Base-by-base conservation (phyloP, 169 alveolate genomes). In the Eimeria necatrix region DNA sequence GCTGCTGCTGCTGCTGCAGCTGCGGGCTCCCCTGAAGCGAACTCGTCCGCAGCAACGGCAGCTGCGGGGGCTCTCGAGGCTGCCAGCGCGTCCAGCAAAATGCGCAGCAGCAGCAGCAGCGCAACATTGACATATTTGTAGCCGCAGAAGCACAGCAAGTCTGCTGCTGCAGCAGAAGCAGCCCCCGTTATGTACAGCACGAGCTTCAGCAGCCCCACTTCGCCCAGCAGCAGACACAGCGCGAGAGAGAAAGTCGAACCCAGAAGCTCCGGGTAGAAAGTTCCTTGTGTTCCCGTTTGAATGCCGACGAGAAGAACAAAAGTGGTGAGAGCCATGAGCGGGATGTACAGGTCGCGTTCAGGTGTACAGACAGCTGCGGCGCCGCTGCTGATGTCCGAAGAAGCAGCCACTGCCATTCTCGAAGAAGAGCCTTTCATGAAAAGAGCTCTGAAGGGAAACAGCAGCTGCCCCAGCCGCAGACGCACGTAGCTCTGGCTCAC, bases 101-200 rank as follows among this genome's bases (percentile, higher is more conserved):
- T 22, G 52, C 93, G 93, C 20, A 87, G 46, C 49, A 61, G 64
- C 24, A 87, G 61, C 24, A 87, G 64, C 16, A 87, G 49, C 5
- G 76, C 85, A 73, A 89, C 51, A 71, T 89, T 51, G 10, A 71
- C 87, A 49, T 89, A 89, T 24, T 89, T 89, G 87, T 73, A 89
- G 24, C 94, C 94, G 87, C 94, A 89, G 87, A 71, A 89, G 61
- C 86, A 89, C n/a, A 89, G 56, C 7, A 89, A 52, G 46, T 89
- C 94, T 9, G 56, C 51, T 12, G 94, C 80, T 6, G 73, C 59
- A 9, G 80, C 87, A 49, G 74, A 32, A 14, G 80, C n/a, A n/a
- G 94, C 87, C 56, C 87, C 88, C 59, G 87, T 5, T 60, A 49
- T 32, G 59, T 89, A 89, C 46, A 89, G 53, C 18, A 73, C 10